These are phyloP conservation scores for Neopestalotiopsis rosae DNA, from an alignment of 2,329 filamentous ascomycete genomes.

Conservation along the genomic window DNA sequence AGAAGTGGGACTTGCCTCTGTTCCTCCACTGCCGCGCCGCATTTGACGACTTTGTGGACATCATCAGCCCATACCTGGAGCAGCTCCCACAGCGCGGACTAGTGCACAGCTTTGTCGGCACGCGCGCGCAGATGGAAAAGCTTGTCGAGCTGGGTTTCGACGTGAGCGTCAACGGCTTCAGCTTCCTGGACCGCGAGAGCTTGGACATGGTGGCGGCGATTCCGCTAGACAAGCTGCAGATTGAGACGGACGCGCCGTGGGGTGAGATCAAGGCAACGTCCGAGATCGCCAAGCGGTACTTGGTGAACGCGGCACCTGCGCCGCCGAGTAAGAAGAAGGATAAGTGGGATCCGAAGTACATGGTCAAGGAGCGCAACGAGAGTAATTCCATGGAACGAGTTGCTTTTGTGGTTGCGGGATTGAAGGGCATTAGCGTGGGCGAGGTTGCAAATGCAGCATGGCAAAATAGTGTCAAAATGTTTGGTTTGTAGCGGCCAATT, in stretches of 20 bases:
- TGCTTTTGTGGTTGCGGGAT: conserved; percentile 51
- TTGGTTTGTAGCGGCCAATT: conserved; percentile 16
- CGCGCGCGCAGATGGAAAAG: conserved; percentile 42
- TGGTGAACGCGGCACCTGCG: conserved; percentile 42
- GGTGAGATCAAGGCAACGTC: conserved; percentile 43
- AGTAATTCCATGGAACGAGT: conserved; percentile 54
- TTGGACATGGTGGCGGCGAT: conserved; percentile 47
- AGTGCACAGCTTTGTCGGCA: conserved; percentile 47
- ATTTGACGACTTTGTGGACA: conserved; percentile 46
- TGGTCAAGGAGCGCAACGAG: conserved; percentile 58
- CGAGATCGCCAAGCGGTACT: conserved; percentile 46
- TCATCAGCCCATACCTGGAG: conserved; percentile 44
- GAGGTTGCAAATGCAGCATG: conserved; percentile 47
- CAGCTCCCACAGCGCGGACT: conserved; percentile 42
- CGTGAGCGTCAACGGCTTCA: conserved; percentile 56
- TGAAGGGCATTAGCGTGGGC: conserved; percentile 48
- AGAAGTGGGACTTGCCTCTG: conserved; percentile 41
- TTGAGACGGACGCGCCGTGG: conserved; percentile 56
- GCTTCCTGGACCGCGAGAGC: conserved; percentile 43
- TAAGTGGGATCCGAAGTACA: conserved; percentile 48
- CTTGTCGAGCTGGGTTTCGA: conserved; percentile 42
- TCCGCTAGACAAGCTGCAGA: conserved; percentile 46
- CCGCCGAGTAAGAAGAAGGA: conserved; percentile 53
- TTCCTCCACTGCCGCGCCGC: conserved; percentile 49
- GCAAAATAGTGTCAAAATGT: conserved; percentile 40